Base-by-base conservation (phyloP, 2,329 filamentous ascomycete genomes). In the Ophiostoma sp. region DNA sequence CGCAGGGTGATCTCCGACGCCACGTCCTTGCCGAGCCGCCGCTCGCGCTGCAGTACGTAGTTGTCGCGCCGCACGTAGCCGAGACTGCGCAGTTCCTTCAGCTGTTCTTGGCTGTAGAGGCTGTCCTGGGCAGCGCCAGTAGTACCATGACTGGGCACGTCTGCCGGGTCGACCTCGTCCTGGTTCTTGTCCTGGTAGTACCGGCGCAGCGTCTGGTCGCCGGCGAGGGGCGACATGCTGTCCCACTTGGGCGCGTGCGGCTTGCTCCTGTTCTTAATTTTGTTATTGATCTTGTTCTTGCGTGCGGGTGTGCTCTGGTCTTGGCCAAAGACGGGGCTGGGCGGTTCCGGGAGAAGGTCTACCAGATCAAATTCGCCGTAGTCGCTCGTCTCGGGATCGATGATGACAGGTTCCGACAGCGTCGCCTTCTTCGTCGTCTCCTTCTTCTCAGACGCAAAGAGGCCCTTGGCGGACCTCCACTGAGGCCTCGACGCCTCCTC, bases 1-100 rank as follows among this genome's bases (percentile, higher is more conserved):
- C 62, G 62, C 35, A 65, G n/a, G 5, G 62, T 65, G 13, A 65
- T 65, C 35, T 65, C 62, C 20, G 62, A 65, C 35, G 62, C 62
- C 33, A 65, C 11, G 8, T 39, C 35, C 33, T 65, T 39, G 62
- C 35, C 33, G 3, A 64, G 60, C 5, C 5, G 62, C 62, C n/a
- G 17, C 35, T 65, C 62, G 35, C 62, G 62, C 62, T 39, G 62
- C 62, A 65, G 62, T 10, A 39, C 62, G 20, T 65, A 39, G 33
- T 23, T 23, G 35, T 39, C 60, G 60, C 60, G 31, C 17, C 33
- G 31, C 60, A 35, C 60, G 60, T 36, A 36, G 17, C 60, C 60
- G 33, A 64, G 60, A 10, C n/a, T 20, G 31, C 60, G 60, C 33
- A 64, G 31, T 17, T 64, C 31, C 33, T 11, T 36, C 31, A 64